phyloP scores from a whole-genome alignment of 768 basidiomycete genomes.

The Cystobasidium ongulense region DNA sequence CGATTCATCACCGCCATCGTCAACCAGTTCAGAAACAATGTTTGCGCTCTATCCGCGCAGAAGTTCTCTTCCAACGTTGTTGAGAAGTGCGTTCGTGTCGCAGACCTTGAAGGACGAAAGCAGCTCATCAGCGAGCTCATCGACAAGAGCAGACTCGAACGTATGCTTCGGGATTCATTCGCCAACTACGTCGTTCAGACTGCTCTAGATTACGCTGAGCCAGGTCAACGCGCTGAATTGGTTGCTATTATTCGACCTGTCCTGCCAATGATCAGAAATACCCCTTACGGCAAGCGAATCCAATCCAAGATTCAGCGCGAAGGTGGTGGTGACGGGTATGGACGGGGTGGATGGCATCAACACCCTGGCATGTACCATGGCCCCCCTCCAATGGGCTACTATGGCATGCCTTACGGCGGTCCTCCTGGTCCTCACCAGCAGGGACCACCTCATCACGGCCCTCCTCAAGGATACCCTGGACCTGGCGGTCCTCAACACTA shows the following conservation, averaged over 20 bases:
- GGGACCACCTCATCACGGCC: background rate
- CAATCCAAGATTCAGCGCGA: slow-evolving; percentile 32
- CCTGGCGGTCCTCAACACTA: slow-evolving; percentile 1
- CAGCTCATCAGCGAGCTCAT: slow-evolving; percentile 88
- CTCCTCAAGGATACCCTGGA: slow-evolving; percentile 2
- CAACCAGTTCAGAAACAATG: slow-evolving; percentile 92
- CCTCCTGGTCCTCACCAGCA: slow-evolving; percentile 4
- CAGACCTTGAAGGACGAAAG: slow-evolving; percentile 88
- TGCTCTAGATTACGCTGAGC: slow-evolving; percentile 93
- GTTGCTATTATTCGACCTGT: slow-evolving; percentile 99
- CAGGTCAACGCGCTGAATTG: slow-evolving; percentile 69
- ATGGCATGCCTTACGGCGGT: slow-evolving; percentile 27
- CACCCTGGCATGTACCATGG: slow-evolving; percentile 28
- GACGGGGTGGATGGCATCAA: slow-evolving; percentile 17
- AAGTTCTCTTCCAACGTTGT: slow-evolving; percentile 96
- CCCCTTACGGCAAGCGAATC: slow-evolving; percentile 97
- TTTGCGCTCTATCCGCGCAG: slow-evolving; percentile 93
- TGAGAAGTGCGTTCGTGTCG: slow-evolving; percentile 70
- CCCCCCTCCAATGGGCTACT: slow-evolving; percentile 25
- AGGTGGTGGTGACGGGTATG: slow-evolving; percentile 24
- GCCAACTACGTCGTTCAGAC: slow-evolving; percentile 55
- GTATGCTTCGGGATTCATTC: slow-evolving; percentile 83
- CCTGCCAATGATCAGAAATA: slow-evolving; percentile 94
- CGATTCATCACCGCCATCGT: slow-evolving; percentile 96
- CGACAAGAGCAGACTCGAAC: slow-evolving; percentile 88